Base-by-base conservation (phyloP, 257 asterid genomes). In the Solanum chilense region DNA sequence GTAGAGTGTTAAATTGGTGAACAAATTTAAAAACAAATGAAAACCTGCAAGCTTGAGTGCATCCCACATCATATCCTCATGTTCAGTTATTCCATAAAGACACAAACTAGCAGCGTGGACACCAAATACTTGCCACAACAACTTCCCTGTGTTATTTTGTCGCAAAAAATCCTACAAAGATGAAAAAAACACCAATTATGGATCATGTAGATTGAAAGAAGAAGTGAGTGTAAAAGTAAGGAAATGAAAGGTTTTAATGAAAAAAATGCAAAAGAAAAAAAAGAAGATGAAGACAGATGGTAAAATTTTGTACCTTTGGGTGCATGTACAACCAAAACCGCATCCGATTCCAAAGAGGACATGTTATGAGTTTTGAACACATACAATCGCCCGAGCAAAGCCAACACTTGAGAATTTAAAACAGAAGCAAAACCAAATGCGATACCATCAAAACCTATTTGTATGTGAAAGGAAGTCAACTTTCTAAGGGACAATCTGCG, bases 261-360 rank as follows among this genome's bases (percentile, higher is more conserved):
- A 62, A 44, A 44, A 41, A 62, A 31, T n/a, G 7, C 42, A 52
- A 2, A 52, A 52, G 16, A 56, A 41, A 9, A 29, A 47, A 37
- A 42, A 49, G 29, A 23, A 78, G 42, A 78, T 44, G 66, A 27
- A 81, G 58, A 42, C 2, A 10, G 60, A 13, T 49, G 56, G 42
- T 87, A 87, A 76, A 90, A 76, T 73, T 73, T 20, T 88, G 85
- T 86, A 97, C 98, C 98, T 95, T 97, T 16, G 99, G 98, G 90
- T 97, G 99, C 99, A 97, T 97, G 90, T 97, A 97, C 89, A 97
- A 83, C 98, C 99, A 97, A 89, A 96, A 90, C 77, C 87, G 95
- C 78, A 97, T 70, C 83, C 90, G 93, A 81, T 82, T 89, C 96
- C 98, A 93, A 74, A 96, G 94, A 35, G 95, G 84, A 83, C 87